Evolutionary conservation across 2,329 filamentous ascomycete species (phyloP), one percentile per base, ranked within the genome.

Genomic region (Paraphaeosphaeria minitans): DNA sequence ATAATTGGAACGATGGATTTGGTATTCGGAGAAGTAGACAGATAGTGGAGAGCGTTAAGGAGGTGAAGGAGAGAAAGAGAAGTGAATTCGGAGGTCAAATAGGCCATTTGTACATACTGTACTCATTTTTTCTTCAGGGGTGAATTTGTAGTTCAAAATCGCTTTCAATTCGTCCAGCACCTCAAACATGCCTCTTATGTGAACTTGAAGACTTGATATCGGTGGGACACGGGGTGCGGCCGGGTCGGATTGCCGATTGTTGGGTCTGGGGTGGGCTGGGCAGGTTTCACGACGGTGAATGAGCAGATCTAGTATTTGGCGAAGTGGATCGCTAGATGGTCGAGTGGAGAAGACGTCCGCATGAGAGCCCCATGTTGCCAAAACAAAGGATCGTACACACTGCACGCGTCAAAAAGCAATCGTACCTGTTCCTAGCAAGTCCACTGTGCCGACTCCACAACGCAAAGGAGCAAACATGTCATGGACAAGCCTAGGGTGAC

Each of bases 1-100:
- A 93, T 98, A 59, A 98, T 98, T 70, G 87, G 87, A 64, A 85
- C 73, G 0, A 70, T 73, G 67, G 77, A 79, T 57, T 43, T 79
- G 1, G 77, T 79, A 8, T 78, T 78, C 35, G 76, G 73, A 5
- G 72, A 75, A 24, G 64, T 71, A 0, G 68, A 72, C 31, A 52
- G 67, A 16, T 70, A 66, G 42, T 27, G 12, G 33, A 12, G 45
- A 27, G 14, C n/a, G 51, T 31, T 37, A 37, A 14, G 33, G n/a
- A 53, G 39, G 29, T 12, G 29, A 31, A 12, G 8, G 6, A 9
- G 29, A 22, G 41, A 46, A 41, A n/a, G 6, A 39, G 41, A n/a
- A 39, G 22, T 24, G 16, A 46, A 37, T 8, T 35, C 22, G 10
- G 19, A 29, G 43, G 43, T 22, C 22, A 29, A 13, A 21, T 31